These are phyloP conservation scores for Tylopilus sp. DNA, from an alignment of 1,284 basidiomycete genomes.

Conservation along the genomic window DNA sequence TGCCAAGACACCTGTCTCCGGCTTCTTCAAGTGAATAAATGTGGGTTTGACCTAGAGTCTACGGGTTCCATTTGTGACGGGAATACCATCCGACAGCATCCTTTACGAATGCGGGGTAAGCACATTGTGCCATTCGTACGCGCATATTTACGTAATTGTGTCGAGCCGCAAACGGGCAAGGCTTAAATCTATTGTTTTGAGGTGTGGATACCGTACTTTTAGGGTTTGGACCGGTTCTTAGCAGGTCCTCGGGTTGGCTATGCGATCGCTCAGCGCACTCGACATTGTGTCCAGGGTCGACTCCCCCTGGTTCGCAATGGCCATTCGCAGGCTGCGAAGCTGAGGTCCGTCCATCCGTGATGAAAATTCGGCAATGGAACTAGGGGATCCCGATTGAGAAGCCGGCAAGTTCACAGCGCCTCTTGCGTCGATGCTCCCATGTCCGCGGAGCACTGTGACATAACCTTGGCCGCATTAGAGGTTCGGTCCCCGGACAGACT, in stretches of 20 bases:
- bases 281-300: conserved; percentile 5
- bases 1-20: conserved; percentile 1
- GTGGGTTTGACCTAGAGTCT: neutral
- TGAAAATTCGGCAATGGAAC: conserved; percentile 20
- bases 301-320: conserved; percentile 7
- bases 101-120: conserved; percentile 29
- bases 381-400: conserved; percentile 17
- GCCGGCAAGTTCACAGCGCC: conserved; percentile 18
- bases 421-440: conserved; percentile 10
- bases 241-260: neutral
- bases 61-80: neutral
- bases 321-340: conserved; percentile 14
- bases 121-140: conserved; percentile 22
- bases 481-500: conserved; percentile 8
- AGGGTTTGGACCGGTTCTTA: neutral
- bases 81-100: neutral
- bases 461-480: conserved; percentile 6
- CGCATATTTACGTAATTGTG: neutral
- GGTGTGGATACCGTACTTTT: neutral
- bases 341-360: conserved; percentile 18
- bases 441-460: conserved; percentile 26
- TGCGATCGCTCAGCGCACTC: neutral
- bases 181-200: no score
- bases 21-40: neutral
- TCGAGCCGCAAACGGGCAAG: neutral